Percentiles rank a stretch among this genome's conserved stretches.
phyloP scores from a whole-genome alignment of 495 filamentous ascomycete genomes.

The Talaromyces nanjingensis region DNA sequence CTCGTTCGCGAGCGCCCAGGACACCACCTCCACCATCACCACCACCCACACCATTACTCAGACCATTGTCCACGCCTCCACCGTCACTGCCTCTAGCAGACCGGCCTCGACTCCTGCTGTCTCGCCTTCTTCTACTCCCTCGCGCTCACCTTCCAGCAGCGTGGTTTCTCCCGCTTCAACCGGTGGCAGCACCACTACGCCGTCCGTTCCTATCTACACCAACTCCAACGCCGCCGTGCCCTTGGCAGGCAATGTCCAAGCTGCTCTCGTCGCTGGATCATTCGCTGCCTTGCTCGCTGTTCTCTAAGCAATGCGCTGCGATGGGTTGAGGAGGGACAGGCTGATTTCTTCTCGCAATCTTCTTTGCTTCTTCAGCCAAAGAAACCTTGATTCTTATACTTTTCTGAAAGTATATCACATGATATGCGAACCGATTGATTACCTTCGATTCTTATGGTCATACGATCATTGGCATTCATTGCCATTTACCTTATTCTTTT shows the following conservation, averaged over 20 bases:
- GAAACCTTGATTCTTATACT: not conserved
- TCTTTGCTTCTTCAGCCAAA: conserved; percentile 1
- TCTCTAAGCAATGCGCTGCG: not conserved
- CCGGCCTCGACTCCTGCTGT: conserved; percentile 1
- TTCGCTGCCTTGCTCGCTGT: conserved; percentile 9
- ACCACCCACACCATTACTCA: conserved; percentile 8
- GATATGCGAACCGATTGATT: not conserved
- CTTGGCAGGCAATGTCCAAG: conserved; percentile 2
- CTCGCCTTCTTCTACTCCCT: not conserved
- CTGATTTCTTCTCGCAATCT: not conserved
- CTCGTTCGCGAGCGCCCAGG: conserved; percentile 2
- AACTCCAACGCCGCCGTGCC: conserved; percentile 7
- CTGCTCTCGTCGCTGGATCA: conserved; percentile 8
- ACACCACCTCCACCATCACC: conserved; percentile 7
- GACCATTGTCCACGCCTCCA: conserved; percentile 5
- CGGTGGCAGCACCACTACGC: not conserved
- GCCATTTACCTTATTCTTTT: conserved; percentile 3
- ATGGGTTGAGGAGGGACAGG: not conserved
- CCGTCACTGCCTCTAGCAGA: conserved; percentile 4
- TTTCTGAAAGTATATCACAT: conserved; percentile 5
- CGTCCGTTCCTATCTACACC: not conserved
- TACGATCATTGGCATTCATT: not conserved
- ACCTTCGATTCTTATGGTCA: conserved; percentile 3
- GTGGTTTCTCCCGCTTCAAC: not conserved
- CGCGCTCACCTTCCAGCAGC: conserved; percentile 5